phyloP scores from a whole-genome alignment of 2,329 filamentous ascomycete genomes.

The Chrysoporthe austroafricana region DNA sequence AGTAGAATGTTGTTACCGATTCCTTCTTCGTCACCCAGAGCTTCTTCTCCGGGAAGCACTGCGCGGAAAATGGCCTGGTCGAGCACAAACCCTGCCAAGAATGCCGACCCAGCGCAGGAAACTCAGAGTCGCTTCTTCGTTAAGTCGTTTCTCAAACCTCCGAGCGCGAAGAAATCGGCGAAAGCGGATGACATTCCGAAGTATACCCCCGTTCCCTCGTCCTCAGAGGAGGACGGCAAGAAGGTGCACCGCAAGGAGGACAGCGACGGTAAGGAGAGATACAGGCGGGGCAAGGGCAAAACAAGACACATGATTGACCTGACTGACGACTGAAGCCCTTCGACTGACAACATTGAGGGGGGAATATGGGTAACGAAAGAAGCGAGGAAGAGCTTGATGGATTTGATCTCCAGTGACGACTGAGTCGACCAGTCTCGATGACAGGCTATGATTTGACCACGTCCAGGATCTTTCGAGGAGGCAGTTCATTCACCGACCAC shows the following conservation, averaged over 20 bases:
- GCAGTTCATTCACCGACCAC: not conserved
- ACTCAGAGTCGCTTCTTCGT: not conserved
- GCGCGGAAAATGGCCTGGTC: not conserved
- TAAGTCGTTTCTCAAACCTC: not conserved
- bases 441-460: not conserved
- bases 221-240: not conserved
- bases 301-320: constrained; percentile 18
- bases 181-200: not conserved
- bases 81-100: not conserved
- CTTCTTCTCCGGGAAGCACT: not conserved
- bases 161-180: not conserved
- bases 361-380: not conserved
- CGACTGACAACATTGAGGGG: not conserved
- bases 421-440: not conserved
- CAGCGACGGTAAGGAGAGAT: not conserved
- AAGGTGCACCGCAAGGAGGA: constrained; percentile 1
- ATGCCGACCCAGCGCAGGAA: not conserved
- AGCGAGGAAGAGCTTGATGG: not conserved
- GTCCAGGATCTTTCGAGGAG: not conserved
- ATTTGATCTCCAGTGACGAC: not conserved
- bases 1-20: constrained; percentile 9
- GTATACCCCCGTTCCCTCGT: not conserved
- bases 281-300: not conserved
- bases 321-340: constrained; percentile 16
- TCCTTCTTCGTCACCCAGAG: constrained; percentile 16